A percentile compares a stretch with the other conserved stretches of the same genome.
phyloP scores from a whole-genome alignment of 2,329 filamentous ascomycete genomes.

The Tolypocladium cylindrosporum region DNA sequence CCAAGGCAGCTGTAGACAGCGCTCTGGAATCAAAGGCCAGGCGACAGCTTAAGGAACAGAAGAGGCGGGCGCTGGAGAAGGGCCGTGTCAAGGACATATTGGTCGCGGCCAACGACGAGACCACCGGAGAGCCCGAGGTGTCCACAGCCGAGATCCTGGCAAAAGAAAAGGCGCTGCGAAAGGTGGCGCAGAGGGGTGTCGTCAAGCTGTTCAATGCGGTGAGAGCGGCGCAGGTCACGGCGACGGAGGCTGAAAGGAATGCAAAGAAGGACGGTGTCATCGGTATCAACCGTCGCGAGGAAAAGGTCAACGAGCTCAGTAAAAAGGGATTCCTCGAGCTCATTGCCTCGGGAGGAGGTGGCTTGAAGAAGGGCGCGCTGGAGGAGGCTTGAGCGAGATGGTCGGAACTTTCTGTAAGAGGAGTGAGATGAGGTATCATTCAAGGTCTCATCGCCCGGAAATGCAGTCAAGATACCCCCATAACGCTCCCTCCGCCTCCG shows the following conservation, averaged over 20 bases:
- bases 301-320: slow-evolving; percentile 90
- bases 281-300: slow-evolving; percentile 70
- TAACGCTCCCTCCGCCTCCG: neutral
- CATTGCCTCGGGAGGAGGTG: slow-evolving; percentile 58
- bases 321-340: slow-evolving; percentile 93
- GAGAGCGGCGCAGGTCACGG: slow-evolving; percentile 82
- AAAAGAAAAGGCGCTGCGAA: slow-evolving; percentile 69
- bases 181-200: slow-evolving; percentile 87
- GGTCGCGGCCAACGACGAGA: slow-evolving; percentile 46
- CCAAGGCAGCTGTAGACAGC: slow-evolving; percentile 61
- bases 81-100: slow-evolving; percentile 84
- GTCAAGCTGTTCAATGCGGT: slow-evolving; percentile 96
- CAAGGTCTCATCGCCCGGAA: slow-evolving; percentile 2
- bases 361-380: slow-evolving; percentile 46
- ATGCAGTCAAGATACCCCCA: slow-evolving; percentile 7
- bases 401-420: slow-evolving; percentile 15
- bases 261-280: slow-evolving; percentile 64
- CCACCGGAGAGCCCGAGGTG: slow-evolving; percentile 27
- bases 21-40: slow-evolving; percentile 75
- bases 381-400: slow-evolving; percentile 35
- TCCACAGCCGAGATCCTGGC: slow-evolving; percentile 50
- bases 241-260: slow-evolving; percentile 63
- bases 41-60: slow-evolving; percentile 70
- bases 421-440: slow-evolving; percentile 6
- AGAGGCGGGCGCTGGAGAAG: slow-evolving; percentile 69